Conservation (phyloP, 1,284 basidiomycete species). For the Irpex sp. region DNA sequence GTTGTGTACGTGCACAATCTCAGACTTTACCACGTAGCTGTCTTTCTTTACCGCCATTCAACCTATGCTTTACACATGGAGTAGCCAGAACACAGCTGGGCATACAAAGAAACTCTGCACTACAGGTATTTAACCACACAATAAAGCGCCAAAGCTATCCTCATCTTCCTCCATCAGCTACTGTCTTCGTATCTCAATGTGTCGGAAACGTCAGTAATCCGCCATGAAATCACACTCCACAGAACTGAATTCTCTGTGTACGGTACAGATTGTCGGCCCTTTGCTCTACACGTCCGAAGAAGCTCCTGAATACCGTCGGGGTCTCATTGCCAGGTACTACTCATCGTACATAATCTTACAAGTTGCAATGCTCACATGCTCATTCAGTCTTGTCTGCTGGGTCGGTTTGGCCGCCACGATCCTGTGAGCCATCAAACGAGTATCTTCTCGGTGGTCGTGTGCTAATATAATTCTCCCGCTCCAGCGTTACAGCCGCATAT, state of each 20-base stretch:
- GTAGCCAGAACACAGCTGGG: constrained; percentile 39
- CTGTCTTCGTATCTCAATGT: constrained; percentile 40
- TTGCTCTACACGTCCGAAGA: constrained; percentile 36
- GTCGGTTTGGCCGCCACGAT: constrained; percentile 30
- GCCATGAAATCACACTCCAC: background rate
- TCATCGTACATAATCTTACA: background rate
- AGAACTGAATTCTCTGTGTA: background rate
- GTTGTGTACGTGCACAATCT: too few relatives aligned
- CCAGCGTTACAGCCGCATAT: constrained; percentile 33
- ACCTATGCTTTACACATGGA: constrained; percentile 42
- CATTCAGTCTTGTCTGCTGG: constrained; percentile 35
- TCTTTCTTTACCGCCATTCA: constrained; percentile 35
- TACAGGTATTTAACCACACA: constrained; percentile 2
- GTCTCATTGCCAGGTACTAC: constrained; percentile 33
- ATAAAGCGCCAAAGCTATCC: too few relatives aligned
- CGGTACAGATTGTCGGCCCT: constrained; percentile 35
- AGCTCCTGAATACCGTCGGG: constrained; percentile 35
- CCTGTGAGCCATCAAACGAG: constrained; percentile 16
- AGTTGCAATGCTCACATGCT: background rate
- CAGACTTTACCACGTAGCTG: constrained; percentile 17
- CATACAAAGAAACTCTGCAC: constrained; percentile 41
- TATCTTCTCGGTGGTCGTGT: too few relatives aligned
- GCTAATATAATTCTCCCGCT: background rate
- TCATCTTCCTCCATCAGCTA: constrained; percentile 17
- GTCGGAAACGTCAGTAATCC: constrained; percentile 34